A percentile compares a stretch with the other conserved stretches of the same genome.
These are phyloP conservation scores for Dissophora globulifera DNA, from an alignment of 192 early-diverging fungal genomes.

Conservation along the genomic window DNA sequence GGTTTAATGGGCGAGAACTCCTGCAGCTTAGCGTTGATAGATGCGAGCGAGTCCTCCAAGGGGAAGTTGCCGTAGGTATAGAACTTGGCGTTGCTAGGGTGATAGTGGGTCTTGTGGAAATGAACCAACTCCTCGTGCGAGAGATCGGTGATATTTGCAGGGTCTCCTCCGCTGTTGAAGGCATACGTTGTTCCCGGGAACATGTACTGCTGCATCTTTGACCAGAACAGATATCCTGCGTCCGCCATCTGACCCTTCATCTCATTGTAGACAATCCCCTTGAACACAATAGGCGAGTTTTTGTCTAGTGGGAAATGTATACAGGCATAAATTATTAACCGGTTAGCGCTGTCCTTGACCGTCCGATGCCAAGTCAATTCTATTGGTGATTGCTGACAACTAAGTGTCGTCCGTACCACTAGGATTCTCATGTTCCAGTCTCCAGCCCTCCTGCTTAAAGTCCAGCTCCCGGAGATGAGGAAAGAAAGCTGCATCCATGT, in stretches of 20 bases:
- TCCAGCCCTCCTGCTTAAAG: constrained; percentile 96
- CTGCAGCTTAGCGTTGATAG: constrained; percentile 72
- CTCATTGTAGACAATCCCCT: constrained; percentile 98
- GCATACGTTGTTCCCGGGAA: constrained; percentile 87
- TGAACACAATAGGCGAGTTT: constrained; percentile 79
- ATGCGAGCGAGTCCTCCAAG: constrained; percentile 76
- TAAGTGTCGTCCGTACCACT: constrained; percentile 42
- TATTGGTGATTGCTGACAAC: too few species aligned
- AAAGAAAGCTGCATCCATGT: constrained; percentile 90
- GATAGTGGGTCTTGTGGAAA: constrained; percentile 90
- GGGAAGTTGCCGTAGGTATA: constrained; percentile 92
- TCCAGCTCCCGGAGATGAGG: constrained; percentile 84
- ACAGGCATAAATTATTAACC: background rate
- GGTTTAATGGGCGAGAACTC: constrained; percentile 62
- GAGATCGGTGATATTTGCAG: constrained; percentile 85
- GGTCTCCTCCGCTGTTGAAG: constrained; percentile 91
- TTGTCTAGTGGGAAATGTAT: constrained; percentile 56
- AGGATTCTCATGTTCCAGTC: constrained; percentile 84
- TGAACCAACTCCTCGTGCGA: constrained; percentile 83
- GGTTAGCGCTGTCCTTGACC: too few species aligned
- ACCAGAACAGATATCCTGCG: constrained; percentile 79
- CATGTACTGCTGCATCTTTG: constrained; percentile 81
- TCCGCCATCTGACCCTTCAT: constrained; percentile 95
- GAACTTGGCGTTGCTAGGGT: constrained; percentile 92
- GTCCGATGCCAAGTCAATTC: too few species aligned